Base-by-base conservation (phyloP, 1,284 basidiomycete species). In the Exobasidium cylindrosporum region DNA sequence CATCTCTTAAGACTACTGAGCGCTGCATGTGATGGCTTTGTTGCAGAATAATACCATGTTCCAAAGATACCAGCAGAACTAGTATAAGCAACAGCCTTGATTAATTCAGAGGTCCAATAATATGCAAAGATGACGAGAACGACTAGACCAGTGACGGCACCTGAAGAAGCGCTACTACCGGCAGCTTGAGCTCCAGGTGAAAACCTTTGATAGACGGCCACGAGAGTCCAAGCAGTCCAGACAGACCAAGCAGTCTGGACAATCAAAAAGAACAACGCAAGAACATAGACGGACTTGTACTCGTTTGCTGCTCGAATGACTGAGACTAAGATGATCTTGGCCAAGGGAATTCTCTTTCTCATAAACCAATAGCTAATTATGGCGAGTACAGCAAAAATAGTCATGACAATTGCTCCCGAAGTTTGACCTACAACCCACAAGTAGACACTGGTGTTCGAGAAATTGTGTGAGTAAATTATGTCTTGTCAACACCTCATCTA, bases 1-100 rank as follows among this genome's bases (percentile, higher is more conserved):
- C 90, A 88, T 28, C 92, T 86, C 40, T 84, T 84, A 76, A 95
- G 89, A 0, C 90, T 84, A 21, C 76, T 76, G 62, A 66, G 72
- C 0, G 79, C 71, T 70, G 24, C 89, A 73, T 88, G 85, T 61
- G 85, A 85, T 28, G 89, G 89, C 84, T 88, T 82, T 69, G 49
- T 61, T 54, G 46, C 57, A 17, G 11, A 23, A 69, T 76, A 76
- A 63, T 73, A 76, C 45, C 70, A 72, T 1, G 65, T 64, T 29
- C 73, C 74, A 61, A 70, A 76, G 63, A 73, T 67, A 54, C 72
- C 74, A 4, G 72, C 67, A 26, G 67, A 65, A n/a, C 68, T 73
- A 40, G 70, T 68, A 63, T 74, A 74, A 35, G 69, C 67, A 50
- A 76, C 62, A 54, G 75, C 74, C 61, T 74, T 76, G 67, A 76